phyloP scores from a whole-genome alignment of 306 rosid species.

The Calophaca sinica region DNA sequence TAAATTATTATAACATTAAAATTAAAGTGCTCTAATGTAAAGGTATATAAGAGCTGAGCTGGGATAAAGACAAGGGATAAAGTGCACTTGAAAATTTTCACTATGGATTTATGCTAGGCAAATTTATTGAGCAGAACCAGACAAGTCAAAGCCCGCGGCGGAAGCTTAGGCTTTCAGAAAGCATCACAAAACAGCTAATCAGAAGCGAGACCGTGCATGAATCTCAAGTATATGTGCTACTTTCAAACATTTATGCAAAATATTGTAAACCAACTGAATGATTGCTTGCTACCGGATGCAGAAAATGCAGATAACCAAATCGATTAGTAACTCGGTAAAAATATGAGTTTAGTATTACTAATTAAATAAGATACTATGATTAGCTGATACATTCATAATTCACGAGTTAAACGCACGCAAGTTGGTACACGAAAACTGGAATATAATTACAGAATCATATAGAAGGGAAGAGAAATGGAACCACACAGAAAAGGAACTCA shows the following conservation, averaged over 20 bases:
- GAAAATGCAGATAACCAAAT: background rate
- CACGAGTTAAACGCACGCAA: background rate
- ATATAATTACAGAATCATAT: background rate
- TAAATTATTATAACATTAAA: no score
- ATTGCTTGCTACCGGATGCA: background rate
- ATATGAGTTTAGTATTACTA: background rate
- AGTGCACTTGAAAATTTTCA: background rate
- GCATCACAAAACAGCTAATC: background rate
- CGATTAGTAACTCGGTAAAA: background rate
- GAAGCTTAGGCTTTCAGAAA: background rate
- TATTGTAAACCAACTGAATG: background rate
- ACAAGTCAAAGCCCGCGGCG: background rate
- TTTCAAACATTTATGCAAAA: no score
- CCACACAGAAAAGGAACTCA: background rate
- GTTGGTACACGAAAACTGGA: background rate
- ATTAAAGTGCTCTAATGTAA: no score
- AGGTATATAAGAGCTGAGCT: no score
- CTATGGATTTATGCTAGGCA: no score
- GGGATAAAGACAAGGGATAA: no score
- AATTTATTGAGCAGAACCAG: no score
- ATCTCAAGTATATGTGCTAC: no score
- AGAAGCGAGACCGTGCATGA: no score
- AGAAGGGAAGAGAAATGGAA: background rate
- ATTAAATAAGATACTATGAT: background rate
- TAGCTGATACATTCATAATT: background rate